phyloP scores from a whole-genome alignment of 352 stramenopile genomes.

The Thraustochytrium striatum region DNA sequence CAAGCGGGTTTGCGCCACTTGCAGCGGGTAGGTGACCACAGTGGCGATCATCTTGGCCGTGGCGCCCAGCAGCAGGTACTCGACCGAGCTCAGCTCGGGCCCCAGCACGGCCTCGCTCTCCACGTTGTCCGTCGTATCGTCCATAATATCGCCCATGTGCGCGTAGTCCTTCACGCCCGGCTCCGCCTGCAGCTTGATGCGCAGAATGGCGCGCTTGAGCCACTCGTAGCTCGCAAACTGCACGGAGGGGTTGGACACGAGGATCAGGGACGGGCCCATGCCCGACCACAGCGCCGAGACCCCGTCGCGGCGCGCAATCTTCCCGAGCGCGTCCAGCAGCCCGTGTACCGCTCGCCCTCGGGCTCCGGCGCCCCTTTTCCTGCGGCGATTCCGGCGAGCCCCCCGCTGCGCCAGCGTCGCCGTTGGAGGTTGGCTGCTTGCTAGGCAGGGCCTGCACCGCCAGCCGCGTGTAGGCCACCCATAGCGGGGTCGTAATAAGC shows the following conservation, averaged over 20 bases:
- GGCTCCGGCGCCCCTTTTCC: not conserved
- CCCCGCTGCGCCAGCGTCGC: not conserved
- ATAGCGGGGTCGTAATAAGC: constrained; percentile 76
- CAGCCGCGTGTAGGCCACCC: constrained; percentile 86
- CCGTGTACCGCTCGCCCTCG: not conserved
- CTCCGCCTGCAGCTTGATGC: constrained; percentile 9
- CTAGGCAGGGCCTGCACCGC: constrained; percentile 69
- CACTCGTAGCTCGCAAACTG: constrained; percentile 90
- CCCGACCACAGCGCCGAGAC: constrained; percentile 80
- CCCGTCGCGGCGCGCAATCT: constrained; percentile 61
- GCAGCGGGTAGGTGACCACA: constrained; percentile 85
- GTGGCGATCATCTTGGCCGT: constrained; percentile 85
- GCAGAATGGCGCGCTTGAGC: constrained; percentile 55
- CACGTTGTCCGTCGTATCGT: constrained; percentile 23
- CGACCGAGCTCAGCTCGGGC: constrained; percentile 61
- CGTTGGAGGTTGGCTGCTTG: not conserved
- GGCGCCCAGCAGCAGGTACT: constrained; percentile 83
- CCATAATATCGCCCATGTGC: constrained; percentile 39
- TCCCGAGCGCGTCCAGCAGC: constrained; percentile 21
- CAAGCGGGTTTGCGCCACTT: constrained; percentile 83
- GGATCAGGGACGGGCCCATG: constrained; percentile 79
- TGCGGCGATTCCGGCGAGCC: not conserved
- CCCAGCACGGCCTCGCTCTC: constrained; percentile 41
- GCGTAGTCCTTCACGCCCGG: not conserved
- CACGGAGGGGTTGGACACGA: constrained; percentile 90